These are phyloP conservation scores for Cylindrotheca closterium DNA, from an alignment of 108 stramenopile species.

Conservation along the genomic window DNA sequence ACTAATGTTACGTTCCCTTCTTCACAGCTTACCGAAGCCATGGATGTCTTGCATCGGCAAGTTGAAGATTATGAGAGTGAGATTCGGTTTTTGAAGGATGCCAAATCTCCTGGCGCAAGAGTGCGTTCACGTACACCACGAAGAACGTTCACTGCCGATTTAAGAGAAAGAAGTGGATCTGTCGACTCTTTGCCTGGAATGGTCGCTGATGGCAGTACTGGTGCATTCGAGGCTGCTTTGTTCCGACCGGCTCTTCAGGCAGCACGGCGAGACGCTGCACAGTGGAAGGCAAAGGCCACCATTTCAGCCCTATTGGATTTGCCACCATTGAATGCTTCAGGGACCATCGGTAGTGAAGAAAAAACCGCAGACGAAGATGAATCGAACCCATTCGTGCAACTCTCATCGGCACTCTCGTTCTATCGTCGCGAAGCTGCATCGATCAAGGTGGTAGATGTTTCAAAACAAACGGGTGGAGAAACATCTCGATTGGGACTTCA, in stretches of 20 bases:
- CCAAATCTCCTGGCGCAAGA: slow-evolving; percentile 51
- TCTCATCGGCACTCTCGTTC: slow-evolving; percentile 34
- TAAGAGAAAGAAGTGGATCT: slow-evolving; percentile 19
- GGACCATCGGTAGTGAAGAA: slow-evolving; percentile 18
- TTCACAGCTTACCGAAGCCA: slow-evolving; percentile 62
- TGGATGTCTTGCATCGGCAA: slow-evolving; percentile 79
- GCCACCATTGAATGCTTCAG: slow-evolving; percentile 29
- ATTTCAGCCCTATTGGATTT: slow-evolving; percentile 33
- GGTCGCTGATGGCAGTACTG: slow-evolving; percentile 9
- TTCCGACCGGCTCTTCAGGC: slow-evolving; percentile 75
- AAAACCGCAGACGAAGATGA: slow-evolving; percentile 28
- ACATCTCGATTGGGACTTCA: slow-evolving; percentile 31
- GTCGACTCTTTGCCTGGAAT: slow-evolving; percentile 4
- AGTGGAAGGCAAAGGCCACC: slow-evolving; percentile 68
- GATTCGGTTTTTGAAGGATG: slow-evolving; percentile 62
- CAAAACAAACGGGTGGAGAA: slow-evolving; percentile 11
- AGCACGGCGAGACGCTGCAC: slow-evolving; percentile 62
- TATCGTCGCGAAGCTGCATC: slow-evolving; percentile 43
- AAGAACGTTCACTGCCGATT: slow-evolving; percentile 32
- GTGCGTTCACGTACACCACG: slow-evolving; percentile 33
- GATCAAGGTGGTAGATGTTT: slow-evolving; percentile 40
- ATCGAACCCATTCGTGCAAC: slow-evolving; percentile 22
- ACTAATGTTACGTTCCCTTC: slow-evolving; percentile 3
- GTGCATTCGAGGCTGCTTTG: slow-evolving; percentile 62
- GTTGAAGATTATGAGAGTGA: slow-evolving; percentile 84